A percentile compares a stretch with the other conserved stretches of the same genome.
phyloP scores from a whole-genome alignment of 1,284 basidiomycete genomes.

The Microbotryum violaceum region DNA sequence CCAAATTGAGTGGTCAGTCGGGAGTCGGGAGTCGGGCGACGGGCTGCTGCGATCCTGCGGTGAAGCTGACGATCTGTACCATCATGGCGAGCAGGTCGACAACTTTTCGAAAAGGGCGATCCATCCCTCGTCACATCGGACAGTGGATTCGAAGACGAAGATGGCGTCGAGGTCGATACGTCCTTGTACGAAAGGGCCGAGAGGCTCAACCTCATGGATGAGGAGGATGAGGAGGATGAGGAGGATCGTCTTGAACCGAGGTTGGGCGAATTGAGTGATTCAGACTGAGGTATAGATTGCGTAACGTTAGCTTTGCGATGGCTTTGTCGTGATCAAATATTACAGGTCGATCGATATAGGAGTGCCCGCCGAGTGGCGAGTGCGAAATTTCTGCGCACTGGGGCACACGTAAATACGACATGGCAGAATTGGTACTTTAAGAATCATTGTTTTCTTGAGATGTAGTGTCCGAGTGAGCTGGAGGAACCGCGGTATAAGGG shows the following conservation, averaged over 20 bases:
- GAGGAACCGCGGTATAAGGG: no score
- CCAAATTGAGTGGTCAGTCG: constrained; percentile 60
- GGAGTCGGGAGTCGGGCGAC: neutral
- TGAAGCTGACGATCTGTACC: neutral
- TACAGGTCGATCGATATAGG: no score
- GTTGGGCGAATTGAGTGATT: constrained; percentile 20
- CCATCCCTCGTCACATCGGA: constrained; percentile 61
- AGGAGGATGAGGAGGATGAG: constrained; percentile 56
- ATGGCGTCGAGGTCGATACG: constrained; percentile 70
- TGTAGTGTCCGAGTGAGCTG: no score
- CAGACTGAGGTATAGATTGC: no score
- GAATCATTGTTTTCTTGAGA: no score
- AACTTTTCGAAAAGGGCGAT: constrained; percentile 71
- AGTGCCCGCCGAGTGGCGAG: no score
- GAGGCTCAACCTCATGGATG: constrained; percentile 46
- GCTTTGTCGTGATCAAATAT: no score
- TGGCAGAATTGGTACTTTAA: no score
- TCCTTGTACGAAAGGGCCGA: constrained; percentile 72
- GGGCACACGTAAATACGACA: no score
- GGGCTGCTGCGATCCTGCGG: constrained; percentile 8
- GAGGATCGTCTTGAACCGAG: constrained; percentile 32
- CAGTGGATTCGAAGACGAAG: constrained; percentile 64
- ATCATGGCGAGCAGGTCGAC: constrained; percentile 54
- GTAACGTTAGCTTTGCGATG: no score
- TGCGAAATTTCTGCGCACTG: no score